These are phyloP conservation scores for Phytophthora capsici DNA, from an alignment of 352 stramenopile genomes.

Conservation along the genomic window DNA sequence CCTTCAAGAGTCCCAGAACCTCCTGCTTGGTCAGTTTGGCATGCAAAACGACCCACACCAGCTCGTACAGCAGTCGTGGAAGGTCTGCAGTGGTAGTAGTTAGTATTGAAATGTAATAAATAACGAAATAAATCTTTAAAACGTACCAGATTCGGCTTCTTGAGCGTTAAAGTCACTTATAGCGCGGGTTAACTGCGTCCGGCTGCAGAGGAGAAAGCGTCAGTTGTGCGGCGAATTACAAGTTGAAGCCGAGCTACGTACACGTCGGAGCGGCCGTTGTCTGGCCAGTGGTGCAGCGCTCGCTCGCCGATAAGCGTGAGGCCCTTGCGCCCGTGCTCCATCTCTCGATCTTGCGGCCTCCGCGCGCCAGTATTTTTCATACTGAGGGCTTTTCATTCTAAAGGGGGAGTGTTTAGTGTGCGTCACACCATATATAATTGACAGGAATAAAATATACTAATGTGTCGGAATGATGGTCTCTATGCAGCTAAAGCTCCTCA, in stretches of 20 bases:
- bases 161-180: slow-evolving; percentile 42
- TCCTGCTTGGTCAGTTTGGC: slow-evolving; percentile 77
- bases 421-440: neutral
- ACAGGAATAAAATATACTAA: neutral
- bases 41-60: slow-evolving; percentile 77
- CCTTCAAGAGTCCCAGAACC: slow-evolving; percentile 72
- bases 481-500: neutral
- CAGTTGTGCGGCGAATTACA: slow-evolving; percentile 3
- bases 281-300: slow-evolving; percentile 67
- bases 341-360: slow-evolving; percentile 29
- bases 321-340: slow-evolving; percentile 35
- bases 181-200: slow-evolving; percentile 43
- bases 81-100: slow-evolving; percentile 36
- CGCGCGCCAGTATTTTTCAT: slow-evolving; percentile 21
- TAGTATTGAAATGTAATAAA: neutral
- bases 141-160: slow-evolving; percentile 39
- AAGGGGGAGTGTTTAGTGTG: slow-evolving; percentile 13
- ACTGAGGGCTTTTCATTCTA: slow-evolving; percentile 1
- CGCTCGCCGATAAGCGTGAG: slow-evolving; percentile 60
- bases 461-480: neutral
- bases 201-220: slow-evolving; percentile 34
- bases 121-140: neutral
- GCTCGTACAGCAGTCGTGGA: slow-evolving; percentile 77
- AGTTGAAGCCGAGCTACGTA: slow-evolving; percentile 36
- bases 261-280: slow-evolving; percentile 61